phyloP scores from a whole-genome alignment of 768 basidiomycete species.

The Nevesoporus exiguus region DNA sequence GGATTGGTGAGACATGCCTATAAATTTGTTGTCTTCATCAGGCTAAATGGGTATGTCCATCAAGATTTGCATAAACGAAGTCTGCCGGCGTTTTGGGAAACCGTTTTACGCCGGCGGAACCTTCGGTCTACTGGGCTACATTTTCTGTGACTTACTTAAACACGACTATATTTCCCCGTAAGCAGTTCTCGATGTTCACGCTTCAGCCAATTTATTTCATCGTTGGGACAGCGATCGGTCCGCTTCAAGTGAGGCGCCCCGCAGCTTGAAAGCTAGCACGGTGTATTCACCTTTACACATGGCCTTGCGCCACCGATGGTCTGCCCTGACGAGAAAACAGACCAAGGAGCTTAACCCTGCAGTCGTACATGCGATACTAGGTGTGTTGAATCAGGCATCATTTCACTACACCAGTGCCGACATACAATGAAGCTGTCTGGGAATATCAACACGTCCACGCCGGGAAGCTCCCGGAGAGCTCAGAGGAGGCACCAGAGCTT shows the following conservation, averaged over 20 bases:
- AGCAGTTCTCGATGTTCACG: conserved; percentile 31
- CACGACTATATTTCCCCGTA: conserved; percentile 87
- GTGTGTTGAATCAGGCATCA: conserved; percentile 37
- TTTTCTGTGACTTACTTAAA: conserved; percentile 87
- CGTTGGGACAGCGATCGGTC: conserved; percentile 54
- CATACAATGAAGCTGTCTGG: conserved; percentile 64
- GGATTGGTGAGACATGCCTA: conserved; percentile 55
- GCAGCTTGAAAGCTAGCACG: conserved; percentile 56
- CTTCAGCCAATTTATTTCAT: conserved; percentile 10
- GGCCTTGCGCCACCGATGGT: conserved; percentile 70
- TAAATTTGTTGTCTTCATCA: not conserved
- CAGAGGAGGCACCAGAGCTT: conserved; percentile 51
- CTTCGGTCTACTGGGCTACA: conserved; percentile 88
- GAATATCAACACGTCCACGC: conserved; percentile 65
- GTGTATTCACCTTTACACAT: conserved; percentile 60
- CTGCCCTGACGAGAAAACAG: conserved; percentile 62
- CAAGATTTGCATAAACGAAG: conserved; percentile 74
- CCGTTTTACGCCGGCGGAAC: conserved; percentile 92
- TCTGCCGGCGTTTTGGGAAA: conserved; percentile 69
- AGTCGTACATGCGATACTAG: conserved; percentile 65
- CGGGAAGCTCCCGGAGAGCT: conserved; percentile 53
- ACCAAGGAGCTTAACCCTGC: conserved; percentile 84
- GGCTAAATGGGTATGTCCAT: conserved; percentile 8
- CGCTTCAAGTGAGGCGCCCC: conserved; percentile 53
- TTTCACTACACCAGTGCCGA: conserved; percentile 11